Evolutionary conservation across 768 basidiomycete species (phyloP).

Genomic region (Mrakia frigida): DNA sequence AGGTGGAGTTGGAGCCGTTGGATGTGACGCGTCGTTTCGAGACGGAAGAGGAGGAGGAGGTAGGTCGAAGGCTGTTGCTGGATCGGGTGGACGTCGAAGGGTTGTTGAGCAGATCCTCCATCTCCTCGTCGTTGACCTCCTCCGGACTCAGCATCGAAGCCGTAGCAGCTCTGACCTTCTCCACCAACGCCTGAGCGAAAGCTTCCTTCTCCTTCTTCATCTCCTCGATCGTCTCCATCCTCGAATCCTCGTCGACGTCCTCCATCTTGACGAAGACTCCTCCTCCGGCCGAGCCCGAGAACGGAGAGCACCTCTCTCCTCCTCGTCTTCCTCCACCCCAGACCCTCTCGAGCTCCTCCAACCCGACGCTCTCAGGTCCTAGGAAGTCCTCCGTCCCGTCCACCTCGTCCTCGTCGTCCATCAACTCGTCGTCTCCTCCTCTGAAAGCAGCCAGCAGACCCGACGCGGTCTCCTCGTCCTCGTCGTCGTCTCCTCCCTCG

Average conservation of each 20-base stretch:
- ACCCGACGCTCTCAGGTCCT: slow-evolving; percentile 26
- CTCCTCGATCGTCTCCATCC: slow-evolving; percentile 9
- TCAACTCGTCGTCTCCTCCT: not conserved
- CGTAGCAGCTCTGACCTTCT: slow-evolving; percentile 25
- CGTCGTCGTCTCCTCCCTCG: not conserved
- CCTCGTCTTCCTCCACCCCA: slow-evolving; percentile 17
- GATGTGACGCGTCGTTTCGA: not conserved
- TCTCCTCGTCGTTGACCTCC: slow-evolving; percentile 8
- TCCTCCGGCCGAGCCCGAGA: not conserved
- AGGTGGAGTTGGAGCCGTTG: not conserved
- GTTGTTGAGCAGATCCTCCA: not conserved
- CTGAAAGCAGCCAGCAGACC: not conserved
- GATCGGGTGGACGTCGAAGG: not conserved
- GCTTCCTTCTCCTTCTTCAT: slow-evolving; percentile 24
- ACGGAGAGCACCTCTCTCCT: slow-evolving; percentile 9
- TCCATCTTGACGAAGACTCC: not conserved
- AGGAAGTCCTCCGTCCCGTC: slow-evolving; percentile 22
- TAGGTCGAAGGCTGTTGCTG: not conserved
- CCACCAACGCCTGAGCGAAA: slow-evolving; percentile 27
- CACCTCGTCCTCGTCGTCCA: slow-evolving; percentile 18
- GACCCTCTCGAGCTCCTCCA: slow-evolving; percentile 31
- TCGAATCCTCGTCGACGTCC: not conserved
- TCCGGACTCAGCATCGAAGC: slow-evolving; percentile 8
- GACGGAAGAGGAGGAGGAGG: not conserved
- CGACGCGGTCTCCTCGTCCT: not conserved